Evolutionary conservation across 139 green algal genomes (phyloP).

Genomic region (Diplosphaera chodatii): DNA sequence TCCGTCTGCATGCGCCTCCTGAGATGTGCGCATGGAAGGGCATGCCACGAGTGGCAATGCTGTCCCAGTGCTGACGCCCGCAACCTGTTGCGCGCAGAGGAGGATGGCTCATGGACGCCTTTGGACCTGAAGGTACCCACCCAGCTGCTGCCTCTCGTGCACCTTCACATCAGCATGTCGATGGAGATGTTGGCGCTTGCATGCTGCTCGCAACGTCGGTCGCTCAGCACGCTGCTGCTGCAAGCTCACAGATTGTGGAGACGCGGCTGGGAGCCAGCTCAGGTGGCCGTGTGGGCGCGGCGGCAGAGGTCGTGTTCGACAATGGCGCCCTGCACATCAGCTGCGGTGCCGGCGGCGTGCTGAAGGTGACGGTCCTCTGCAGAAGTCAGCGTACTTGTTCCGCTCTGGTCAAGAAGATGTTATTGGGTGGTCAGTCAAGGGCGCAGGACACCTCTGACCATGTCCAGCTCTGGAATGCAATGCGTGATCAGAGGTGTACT

Average conservation of each 20-base stretch:
- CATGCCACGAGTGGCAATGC: too few species aligned
- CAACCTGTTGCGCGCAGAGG: background rate
- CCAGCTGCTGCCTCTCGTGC: conserved; percentile 17
- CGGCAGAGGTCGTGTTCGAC: background rate
- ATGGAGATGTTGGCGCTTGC: too few species aligned
- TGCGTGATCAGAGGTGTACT: too few species aligned
- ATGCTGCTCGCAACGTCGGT: too few species aligned
- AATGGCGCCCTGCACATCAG: conserved; percentile 3
- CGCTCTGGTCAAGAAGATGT: background rate
- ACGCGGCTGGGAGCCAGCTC: conserved; percentile 12
- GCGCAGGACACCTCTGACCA: too few species aligned
- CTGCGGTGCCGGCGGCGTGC: too few species aligned
- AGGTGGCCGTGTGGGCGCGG: background rate
- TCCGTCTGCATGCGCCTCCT: background rate
- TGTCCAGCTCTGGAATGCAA: too few species aligned
- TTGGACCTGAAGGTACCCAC: conserved; percentile 40
- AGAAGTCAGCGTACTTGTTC: too few species aligned
- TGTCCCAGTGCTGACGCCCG: background rate
- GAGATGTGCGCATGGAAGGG: too few species aligned
- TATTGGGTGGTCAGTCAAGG: background rate
- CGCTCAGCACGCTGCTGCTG: background rate
- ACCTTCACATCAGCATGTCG: too few species aligned
- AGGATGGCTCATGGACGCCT: background rate
- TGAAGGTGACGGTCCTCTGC: background rate
- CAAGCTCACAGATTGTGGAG: background rate